Evolutionary conservation across 768 basidiomycete genomes (phyloP).

Genomic region (Kwoniella botswanensis): DNA sequence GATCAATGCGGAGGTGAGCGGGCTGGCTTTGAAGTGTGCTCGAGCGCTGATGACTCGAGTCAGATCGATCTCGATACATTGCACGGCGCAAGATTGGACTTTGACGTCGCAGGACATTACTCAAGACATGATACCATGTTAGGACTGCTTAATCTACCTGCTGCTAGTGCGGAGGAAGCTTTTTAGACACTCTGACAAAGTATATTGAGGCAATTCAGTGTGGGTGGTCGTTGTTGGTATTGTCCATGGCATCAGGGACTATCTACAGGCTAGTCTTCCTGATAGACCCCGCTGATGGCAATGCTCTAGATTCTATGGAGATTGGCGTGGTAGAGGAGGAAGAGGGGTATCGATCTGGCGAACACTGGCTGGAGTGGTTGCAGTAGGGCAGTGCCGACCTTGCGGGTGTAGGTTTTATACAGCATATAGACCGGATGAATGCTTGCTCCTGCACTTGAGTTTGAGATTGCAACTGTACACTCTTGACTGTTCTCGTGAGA

Average conservation of each 20-base stretch:
- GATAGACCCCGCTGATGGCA: neutral
- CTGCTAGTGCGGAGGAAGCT: neutral
- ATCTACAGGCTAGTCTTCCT: no score
- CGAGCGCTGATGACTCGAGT: neutral
- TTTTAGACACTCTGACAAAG: neutral
- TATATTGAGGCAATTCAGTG: no score
- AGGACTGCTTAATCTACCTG: constrained; percentile 19
- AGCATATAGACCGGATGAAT: no score
- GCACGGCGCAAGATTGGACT: constrained; percentile 36
- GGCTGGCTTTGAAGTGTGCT: neutral
- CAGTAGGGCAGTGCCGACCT: neutral
- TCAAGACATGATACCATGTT: constrained; percentile 30
- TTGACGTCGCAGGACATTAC: constrained; percentile 40
- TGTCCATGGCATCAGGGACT: no score
- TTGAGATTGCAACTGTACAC: no score
- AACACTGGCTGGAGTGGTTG: neutral
- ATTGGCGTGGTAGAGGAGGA: neutral
- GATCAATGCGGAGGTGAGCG: constrained; percentile 32
- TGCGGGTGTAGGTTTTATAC: no score
- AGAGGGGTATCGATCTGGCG: neutral
- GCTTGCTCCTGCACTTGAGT: no score
- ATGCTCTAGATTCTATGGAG: neutral
- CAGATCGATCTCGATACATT: constrained; percentile 35
- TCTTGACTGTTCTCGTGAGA: no score
- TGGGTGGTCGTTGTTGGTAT: no score